Base-by-base conservation (phyloP, 2,329 filamentous ascomycete genomes). In the Aphanoascus verrucosus region DNA sequence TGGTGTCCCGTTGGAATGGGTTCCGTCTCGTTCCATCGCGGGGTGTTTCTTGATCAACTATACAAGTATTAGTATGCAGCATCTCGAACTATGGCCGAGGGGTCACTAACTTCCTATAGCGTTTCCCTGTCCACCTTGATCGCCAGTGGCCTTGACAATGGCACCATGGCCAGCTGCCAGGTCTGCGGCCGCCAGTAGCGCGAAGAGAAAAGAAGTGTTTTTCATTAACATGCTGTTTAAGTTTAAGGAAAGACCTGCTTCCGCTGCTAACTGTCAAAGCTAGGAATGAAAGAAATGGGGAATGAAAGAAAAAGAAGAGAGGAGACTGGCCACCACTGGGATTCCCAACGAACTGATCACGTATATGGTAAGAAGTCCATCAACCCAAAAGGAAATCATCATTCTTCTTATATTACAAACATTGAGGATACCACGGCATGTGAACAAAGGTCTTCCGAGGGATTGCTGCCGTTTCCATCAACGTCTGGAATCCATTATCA, bases 241-340 rank as follows among this genome's bases (percentile, higher is more conserved):
- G 85, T 56, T 73, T 96, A 3, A 84, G 84, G 1, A 88, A 85
- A 57, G 76, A 95, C 35, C 78, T 87, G 15, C 89, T 0, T 83
- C 79, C 0, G 85, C 86, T 50, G 88, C 90, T 1, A 72, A 85
- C 74, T 96, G 9, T 49, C 44, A 54, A 49, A 54, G 46, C 37
- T 38, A 49, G 44, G 50, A 52, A 46, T 45, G 11, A n/a, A 52
- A 32, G 31, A 23, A 32, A 32, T 20, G 5, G 40, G 31, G 43
- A 38, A 11, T 38, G 14, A 49, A 28, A 28, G 40, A 20, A 32
- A 34, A 9, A 46, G 19, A 49, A 38, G 12, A 37, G 5, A 49
- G 43, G n/a, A 28, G 23, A 28, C 23, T 28, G 7, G 23, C 23
- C 23, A 28, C 23, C 23, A 7, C 3, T 28, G 7, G 7, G 23